Evolutionary conservation across 2,329 filamentous ascomycete species (phyloP), one percentile per base, ranked within the genome.

Genomic region (Calonectria pteridis): DNA sequence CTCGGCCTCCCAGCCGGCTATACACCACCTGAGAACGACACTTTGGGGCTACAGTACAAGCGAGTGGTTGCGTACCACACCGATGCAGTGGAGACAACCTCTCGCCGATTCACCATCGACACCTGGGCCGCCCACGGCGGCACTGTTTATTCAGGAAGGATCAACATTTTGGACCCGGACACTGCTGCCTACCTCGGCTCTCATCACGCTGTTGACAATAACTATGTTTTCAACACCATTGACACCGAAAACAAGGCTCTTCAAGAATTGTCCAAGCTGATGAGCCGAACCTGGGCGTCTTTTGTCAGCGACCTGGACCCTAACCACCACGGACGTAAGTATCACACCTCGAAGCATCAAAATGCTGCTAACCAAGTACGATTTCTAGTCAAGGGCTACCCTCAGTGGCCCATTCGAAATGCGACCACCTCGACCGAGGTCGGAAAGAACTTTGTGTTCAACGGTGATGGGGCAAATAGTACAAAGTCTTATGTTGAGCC

Each of bases 251-350:
- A 53, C 46, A 31, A 40, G n/a, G 49, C 33, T 3, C 20, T 67
- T 0, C 28, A 51, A 6, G 23, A 53, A 43, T 13, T 67, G 49
- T 51, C 64, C 23, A 26, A 37, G 31, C 9, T 51, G n/a, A 51
- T 67, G 64, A 67, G 64, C 20, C 64, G 64, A 67, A 53, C 29
- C 11, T 67, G 64, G 64, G 64, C 64, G 14, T 51, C 64, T 6
- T 67, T 67, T 29, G 64, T 67, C 6, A 37, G 31, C 33, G 49
- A 53, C n/a, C n/a, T 53, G 33, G 6, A 67, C 14, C 64, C 64
- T 6, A 67, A 67, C 20, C 11, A 50, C 26, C 64, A 67, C 49
- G 49, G 64, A 28, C 64, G 64, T 67, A 67, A 53, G 64, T 51
- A 31, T 13, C 11, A 3, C 6, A 29, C n/a, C 6, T 13, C 5